phyloP scores from a whole-genome alignment of 2,329 filamentous ascomycete genomes.

The Lachnellula cervina region DNA sequence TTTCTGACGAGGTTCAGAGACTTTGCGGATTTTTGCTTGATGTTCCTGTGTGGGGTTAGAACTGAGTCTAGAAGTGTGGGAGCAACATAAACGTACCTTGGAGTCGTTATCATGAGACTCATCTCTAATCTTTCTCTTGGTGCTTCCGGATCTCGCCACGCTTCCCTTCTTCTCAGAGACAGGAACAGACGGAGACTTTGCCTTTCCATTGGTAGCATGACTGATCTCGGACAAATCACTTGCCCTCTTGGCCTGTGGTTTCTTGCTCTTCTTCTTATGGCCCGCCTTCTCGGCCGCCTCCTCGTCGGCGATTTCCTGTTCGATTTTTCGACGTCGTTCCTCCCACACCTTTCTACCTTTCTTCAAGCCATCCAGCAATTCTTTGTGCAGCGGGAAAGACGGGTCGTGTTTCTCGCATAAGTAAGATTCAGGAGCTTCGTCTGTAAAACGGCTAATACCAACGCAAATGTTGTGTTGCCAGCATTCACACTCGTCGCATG shows the following conservation, averaged over 20 bases:
- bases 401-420: slow-evolving; percentile 89
- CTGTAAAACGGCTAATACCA: slow-evolving; percentile 69
- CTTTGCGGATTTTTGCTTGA: slow-evolving; percentile 48
- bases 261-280: slow-evolving; percentile 49
- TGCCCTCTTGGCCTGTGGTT: slow-evolving; percentile 53
- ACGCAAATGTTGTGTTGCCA: slow-evolving; percentile 99
- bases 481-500: slow-evolving; percentile 83
- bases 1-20: slow-evolving; percentile 40
- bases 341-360: slow-evolving; percentile 87
- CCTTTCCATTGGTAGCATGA: slow-evolving; percentile 35
- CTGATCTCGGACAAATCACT: slow-evolving; percentile 55
- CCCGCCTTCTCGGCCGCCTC: slow-evolving; percentile 40
- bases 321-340: slow-evolving; percentile 54
- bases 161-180: slow-evolving; percentile 33
- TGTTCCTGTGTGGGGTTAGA: slow-evolving; percentile 34
- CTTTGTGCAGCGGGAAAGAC: slow-evolving; percentile 63
- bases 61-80: background rate
- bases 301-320: slow-evolving; percentile 54
- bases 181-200: slow-evolving; percentile 24
- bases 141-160: slow-evolving; percentile 35
- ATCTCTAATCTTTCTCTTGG: slow-evolving; percentile 55
- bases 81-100: slow-evolving; percentile 40
- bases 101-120: slow-evolving; percentile 48
- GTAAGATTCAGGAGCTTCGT: slow-evolving; percentile 77
- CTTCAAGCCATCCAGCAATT: slow-evolving; percentile 71